A percentile compares a stretch with the other conserved stretches of the same genome.
These are phyloP conservation scores for Diaporthe capsici DNA, from an alignment of 2,329 filamentous ascomycete genomes.

Conservation along the genomic window DNA sequence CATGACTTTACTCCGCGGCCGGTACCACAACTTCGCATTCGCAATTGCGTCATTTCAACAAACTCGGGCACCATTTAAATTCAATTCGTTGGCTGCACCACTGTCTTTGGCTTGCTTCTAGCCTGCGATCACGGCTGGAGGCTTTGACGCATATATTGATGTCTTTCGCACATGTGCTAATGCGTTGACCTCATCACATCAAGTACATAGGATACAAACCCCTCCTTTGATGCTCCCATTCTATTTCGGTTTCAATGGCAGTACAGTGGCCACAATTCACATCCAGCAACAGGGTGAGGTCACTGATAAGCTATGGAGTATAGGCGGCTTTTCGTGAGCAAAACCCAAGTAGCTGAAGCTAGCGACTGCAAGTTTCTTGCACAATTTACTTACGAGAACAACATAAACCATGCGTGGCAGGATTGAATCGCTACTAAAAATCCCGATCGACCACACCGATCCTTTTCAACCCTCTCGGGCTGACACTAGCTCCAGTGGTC, in stretches of 20 bases:
- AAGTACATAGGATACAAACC: not conserved
- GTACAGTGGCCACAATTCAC: not conserved
- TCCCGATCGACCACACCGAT: not conserved
- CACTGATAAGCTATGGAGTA: not conserved
- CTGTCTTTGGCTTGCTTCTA: not conserved
- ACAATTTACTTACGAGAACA: not conserved
- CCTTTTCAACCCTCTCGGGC: no score
- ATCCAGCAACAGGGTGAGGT: not conserved
- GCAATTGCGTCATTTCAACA: not conserved
- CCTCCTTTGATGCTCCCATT: not conserved
- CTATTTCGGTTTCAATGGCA: not conserved
- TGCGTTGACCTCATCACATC: not conserved
- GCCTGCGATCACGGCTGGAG: not conserved
- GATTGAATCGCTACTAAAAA: not conserved
- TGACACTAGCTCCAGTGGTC: not conserved
- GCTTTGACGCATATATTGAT: not conserved
- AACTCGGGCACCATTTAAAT: not conserved
- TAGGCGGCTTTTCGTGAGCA: not conserved
- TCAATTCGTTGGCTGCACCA: not conserved
- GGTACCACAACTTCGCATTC: not conserved
- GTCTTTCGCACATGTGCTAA: not conserved
- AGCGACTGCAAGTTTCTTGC: not conserved
- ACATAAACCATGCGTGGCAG: not conserved
- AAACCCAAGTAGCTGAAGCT: not conserved
- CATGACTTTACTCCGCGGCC: not conserved